Evolutionary conservation across 768 basidiomycete species (phyloP).

Genomic region (Calocybe cyanea): DNA sequence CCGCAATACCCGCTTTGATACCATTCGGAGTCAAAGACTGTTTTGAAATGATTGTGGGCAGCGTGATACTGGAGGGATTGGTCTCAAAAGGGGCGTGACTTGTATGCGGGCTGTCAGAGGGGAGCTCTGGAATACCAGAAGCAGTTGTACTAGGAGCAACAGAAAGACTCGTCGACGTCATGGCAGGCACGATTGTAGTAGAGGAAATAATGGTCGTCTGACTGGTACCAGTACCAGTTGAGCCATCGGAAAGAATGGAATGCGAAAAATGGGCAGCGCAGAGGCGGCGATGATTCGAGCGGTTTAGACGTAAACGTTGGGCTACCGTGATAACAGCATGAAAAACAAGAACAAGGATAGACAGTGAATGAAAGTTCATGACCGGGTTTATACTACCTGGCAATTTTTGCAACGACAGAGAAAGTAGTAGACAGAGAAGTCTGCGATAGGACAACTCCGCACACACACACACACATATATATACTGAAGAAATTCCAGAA

Average conservation of each 20-base stretch:
- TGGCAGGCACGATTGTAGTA: background rate
- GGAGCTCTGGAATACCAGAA: background rate
- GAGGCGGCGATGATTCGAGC: constrained; percentile 12
- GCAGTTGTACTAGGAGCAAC: constrained; percentile 3
- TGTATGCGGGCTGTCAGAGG: background rate
- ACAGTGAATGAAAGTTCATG: constrained; percentile 1
- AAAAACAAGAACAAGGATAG: constrained; percentile 11
- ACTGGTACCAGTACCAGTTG: background rate
- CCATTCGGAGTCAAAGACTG: constrained; percentile 35
- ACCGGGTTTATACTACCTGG: no score
- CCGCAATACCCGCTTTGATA: constrained; percentile 44
- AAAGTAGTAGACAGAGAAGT: background rate
- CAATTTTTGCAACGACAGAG: constrained; percentile 1
- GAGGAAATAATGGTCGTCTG: constrained; percentile 1
- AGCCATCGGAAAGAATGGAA: background rate
- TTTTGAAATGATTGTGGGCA: constrained; percentile 8
- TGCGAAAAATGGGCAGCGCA: constrained; percentile 4
- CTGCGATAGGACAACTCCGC: background rate
- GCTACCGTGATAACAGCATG: constrained; percentile 16
- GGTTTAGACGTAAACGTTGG: constrained; percentile 6
- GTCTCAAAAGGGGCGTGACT: background rate
- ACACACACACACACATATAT: constrained; percentile 12
- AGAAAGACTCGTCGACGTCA: constrained; percentile 2
- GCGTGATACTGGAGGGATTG: constrained; percentile 5
- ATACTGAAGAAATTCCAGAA: constrained; percentile 7